Conservation (phyloP, 202 grass and related monocot species). For the Zizania palustris region DNA sequence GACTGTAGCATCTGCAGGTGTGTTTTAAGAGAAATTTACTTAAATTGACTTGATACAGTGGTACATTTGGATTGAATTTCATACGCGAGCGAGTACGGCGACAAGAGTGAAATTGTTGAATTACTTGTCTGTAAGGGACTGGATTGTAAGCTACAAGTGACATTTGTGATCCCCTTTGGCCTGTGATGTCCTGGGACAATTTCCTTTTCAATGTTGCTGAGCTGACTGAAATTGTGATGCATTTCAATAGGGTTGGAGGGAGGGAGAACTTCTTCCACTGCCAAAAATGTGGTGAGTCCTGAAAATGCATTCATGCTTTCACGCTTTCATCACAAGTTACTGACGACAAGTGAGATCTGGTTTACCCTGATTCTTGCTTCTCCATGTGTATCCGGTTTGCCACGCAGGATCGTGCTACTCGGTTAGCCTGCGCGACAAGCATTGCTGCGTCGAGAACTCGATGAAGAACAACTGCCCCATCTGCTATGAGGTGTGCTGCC, state of each 20-base stretch:
- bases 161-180: background rate
- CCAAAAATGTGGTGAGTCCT: slow-evolving; percentile 70
- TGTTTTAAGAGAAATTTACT: background rate
- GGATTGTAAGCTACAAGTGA: background rate
- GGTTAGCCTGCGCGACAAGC: slow-evolving; percentile 55
- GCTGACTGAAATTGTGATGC: slow-evolving; percentile 31
- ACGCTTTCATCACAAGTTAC: background rate
- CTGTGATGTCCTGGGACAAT: background rate
- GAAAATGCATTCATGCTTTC: no score
- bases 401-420: slow-evolving; percentile 81
- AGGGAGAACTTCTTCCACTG: slow-evolving; percentile 90
- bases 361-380: background rate
- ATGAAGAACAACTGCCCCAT: slow-evolving; percentile 96
- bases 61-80: background rate
- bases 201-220: background rate
- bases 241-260: slow-evolving; percentile 68
- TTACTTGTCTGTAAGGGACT: background rate
- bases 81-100: background rate
- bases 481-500: slow-evolving; percentile 74
- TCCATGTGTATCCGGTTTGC: background rate
- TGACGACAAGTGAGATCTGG: background rate
- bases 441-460: slow-evolving; percentile 83
- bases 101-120: background rate
- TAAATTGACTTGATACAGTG: background rate
- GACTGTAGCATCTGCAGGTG: slow-evolving; percentile 95